Conservation (phyloP, 139 green algal species). For the Chlorella sp. region DNA sequence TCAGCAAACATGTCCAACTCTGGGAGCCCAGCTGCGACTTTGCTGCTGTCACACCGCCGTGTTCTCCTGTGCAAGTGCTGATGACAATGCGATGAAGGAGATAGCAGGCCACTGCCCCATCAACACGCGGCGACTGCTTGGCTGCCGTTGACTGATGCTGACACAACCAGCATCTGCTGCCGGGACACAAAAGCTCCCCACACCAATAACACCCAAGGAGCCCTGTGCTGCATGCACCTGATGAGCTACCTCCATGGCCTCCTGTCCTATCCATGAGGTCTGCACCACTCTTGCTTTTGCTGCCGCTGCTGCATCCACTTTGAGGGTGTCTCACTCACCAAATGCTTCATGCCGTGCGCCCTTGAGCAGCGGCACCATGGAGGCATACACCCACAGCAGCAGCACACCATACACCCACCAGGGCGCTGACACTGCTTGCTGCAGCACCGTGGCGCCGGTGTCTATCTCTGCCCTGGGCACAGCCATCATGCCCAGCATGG, state of each 20-base stretch:
- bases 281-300: neutral
- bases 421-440: conserved; percentile 26
- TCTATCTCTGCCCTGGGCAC: neutral
- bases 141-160: no score
- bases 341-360: conserved; percentile 64
- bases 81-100: no score
- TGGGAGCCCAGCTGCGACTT: neutral
- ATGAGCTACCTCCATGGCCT: neutral
- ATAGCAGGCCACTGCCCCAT: no score
- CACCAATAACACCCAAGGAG: neutral
- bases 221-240: neutral
- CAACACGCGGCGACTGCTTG: no score
- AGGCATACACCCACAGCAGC: conserved; percentile 43
- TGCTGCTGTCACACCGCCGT: neutral
- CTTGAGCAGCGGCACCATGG: conserved; percentile 64
- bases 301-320: neutral
- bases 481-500: conserved; percentile 53
- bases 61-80: neutral
- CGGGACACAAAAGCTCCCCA: neutral
- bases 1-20: neutral
- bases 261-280: neutral
- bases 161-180: neutral
- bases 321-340: conserved; percentile 16
- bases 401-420: conserved; percentile 3
- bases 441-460: conserved; percentile 24